Conservation (phyloP, 2,329 filamentous ascomycete species). For the Penicillium frequentans region DNA sequence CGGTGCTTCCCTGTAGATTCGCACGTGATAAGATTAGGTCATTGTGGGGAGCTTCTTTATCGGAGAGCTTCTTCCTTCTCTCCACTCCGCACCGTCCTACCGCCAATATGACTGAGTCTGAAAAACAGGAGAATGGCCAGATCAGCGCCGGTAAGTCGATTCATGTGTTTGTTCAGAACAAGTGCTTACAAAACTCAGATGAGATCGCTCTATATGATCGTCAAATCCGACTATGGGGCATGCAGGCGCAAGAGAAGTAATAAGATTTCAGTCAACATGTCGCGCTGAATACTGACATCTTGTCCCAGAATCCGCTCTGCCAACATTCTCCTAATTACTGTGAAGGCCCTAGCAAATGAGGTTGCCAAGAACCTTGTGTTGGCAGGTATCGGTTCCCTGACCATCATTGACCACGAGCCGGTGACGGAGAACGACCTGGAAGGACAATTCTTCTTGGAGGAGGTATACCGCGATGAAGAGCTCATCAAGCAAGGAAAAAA, state of each 20-base stretch:
- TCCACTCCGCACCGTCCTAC: not conserved
- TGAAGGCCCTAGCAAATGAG: slow-evolving; percentile 87
- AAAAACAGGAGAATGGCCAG: slow-evolving; percentile 23
- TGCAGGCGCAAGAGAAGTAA: slow-evolving; percentile 81
- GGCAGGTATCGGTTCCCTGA: slow-evolving; percentile 86
- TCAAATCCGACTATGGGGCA: slow-evolving; percentile 95
- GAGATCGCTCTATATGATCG: slow-evolving; percentile 97
- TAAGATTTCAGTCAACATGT: slow-evolving; percentile 4
- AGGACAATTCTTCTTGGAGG: slow-evolving; percentile 77
- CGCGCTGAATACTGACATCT: not conserved
- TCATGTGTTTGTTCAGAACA: not conserved
- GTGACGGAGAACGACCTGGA: slow-evolving; percentile 80
- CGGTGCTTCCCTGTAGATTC: not conserved
- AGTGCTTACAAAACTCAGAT: slow-evolving; percentile 54
- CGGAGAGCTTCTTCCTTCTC: not conserved
- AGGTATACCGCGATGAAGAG: slow-evolving; percentile 49
- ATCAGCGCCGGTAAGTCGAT: slow-evolving; percentile 34
- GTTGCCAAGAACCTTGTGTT: slow-evolving; percentile 97
- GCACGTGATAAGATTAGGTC: slow-evolving; percentile 29
- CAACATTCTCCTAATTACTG: slow-evolving; percentile 83
- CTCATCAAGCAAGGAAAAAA: slow-evolving; percentile 65
- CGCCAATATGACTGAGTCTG: slow-evolving; percentile 19
- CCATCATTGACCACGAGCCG: slow-evolving; percentile 74
- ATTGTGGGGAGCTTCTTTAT: slow-evolving; percentile 20
- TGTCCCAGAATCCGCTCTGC: slow-evolving; percentile 73